Conservation (phyloP, 768 basidiomycete species). For the Suillus decipiens region DNA sequence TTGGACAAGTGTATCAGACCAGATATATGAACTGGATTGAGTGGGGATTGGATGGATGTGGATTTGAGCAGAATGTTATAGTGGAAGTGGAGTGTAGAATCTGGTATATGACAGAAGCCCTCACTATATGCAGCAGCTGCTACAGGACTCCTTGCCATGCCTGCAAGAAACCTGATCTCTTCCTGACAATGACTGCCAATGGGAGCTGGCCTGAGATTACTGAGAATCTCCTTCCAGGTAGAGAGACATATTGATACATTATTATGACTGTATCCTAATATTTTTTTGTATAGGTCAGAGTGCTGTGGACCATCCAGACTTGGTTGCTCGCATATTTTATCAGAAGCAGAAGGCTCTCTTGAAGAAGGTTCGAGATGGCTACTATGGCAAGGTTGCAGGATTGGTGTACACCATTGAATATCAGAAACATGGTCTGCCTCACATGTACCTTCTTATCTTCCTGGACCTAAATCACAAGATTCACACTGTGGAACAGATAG, state of each 20-base stretch:
- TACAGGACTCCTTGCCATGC: slow-evolving; percentile 45
- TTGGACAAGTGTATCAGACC: too few species aligned
- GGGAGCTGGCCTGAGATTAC: too few species aligned
- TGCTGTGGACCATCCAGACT: slow-evolving; percentile 47
- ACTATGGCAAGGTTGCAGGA: slow-evolving; percentile 45
- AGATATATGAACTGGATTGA: too few species aligned
- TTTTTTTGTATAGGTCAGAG: slow-evolving; percentile 27
- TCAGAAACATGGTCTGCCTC: slow-evolving; percentile 57
- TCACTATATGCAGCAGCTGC: slow-evolving; percentile 42
- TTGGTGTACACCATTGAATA: slow-evolving; percentile 57
- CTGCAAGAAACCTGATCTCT: too few species aligned
- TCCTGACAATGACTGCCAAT: too few species aligned
- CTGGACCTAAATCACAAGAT: slow-evolving; percentile 37
- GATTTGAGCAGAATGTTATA: too few species aligned
- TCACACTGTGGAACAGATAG: slow-evolving; percentile 37
- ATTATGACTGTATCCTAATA: not conserved
- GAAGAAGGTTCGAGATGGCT: slow-evolving; percentile 37
- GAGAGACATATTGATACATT: not conserved
- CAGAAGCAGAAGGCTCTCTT: slow-evolving; percentile 41
- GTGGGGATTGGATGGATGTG: too few species aligned
- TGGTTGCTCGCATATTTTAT: slow-evolving; percentile 48
- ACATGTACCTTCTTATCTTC: slow-evolving; percentile 52
- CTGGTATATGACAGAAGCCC: too few species aligned
- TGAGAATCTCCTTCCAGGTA: slow-evolving; percentile 33
- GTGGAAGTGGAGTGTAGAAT: too few species aligned